phyloP scores from a whole-genome alignment of 2,329 filamentous ascomycete species.

The Penicillium sp. region DNA sequence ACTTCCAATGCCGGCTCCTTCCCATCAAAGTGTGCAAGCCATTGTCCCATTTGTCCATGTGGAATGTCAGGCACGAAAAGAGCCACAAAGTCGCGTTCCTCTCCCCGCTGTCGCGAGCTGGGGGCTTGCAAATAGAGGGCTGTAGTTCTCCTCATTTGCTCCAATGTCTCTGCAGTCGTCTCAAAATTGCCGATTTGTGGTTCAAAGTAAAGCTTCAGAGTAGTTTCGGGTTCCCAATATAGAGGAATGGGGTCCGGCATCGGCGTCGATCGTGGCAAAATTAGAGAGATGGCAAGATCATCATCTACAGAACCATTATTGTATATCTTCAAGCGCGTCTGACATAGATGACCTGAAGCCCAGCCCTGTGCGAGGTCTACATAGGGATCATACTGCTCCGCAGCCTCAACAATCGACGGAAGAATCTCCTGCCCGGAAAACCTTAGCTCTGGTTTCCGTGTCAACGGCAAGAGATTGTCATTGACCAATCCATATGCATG shows the following conservation, averaged over 20 bases:
- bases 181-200: constrained; percentile 6
- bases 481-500: constrained; percentile 71
- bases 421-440: constrained; percentile 13
- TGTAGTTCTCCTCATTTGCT: constrained; percentile 35
- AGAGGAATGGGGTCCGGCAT: constrained; percentile 26
- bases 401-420: constrained; percentile 24
- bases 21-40: constrained; percentile 25
- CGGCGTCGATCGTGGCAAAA: constrained; percentile 18
- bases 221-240: constrained; percentile 31
- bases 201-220: constrained; percentile 22
- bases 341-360: constrained; percentile 23
- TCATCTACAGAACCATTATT: constrained; percentile 12
- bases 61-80: constrained; percentile 30
- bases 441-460: constrained; percentile 31
- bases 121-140: constrained; percentile 29
- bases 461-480: constrained; percentile 69
- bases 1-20: constrained; percentile 23
- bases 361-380: constrained; percentile 30
- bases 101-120: constrained; percentile 4
- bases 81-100: constrained; percentile 25
- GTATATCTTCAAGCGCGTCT: constrained; percentile 23
- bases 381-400: constrained; percentile 34
- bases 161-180: constrained; percentile 21
- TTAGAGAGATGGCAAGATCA: constrained; percentile 23
- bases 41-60: constrained; percentile 16